phyloP scores from a whole-genome alignment of 441 rosid species.

The Erysimum pusillum region DNA sequence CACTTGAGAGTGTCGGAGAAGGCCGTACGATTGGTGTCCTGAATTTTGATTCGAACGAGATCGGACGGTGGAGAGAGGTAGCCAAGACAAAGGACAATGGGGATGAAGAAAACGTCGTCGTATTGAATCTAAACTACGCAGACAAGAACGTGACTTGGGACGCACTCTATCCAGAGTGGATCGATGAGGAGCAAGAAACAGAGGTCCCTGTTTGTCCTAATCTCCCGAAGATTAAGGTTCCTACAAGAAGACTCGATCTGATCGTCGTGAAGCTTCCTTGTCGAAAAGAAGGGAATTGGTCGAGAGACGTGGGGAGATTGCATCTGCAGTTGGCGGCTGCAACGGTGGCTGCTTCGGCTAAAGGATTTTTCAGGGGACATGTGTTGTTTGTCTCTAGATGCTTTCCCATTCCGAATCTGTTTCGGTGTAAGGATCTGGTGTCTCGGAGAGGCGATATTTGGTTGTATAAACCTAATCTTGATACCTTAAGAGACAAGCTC shows the following conservation, averaged over 20 bases:
- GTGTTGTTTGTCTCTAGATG: slow-evolving; percentile 66
- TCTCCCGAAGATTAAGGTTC: slow-evolving; percentile 67
- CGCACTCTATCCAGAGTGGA: slow-evolving; percentile 89
- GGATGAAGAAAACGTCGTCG: slow-evolving; percentile 51
- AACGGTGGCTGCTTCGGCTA: slow-evolving; percentile 66
- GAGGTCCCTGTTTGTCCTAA: slow-evolving; percentile 80
- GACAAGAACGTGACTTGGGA: slow-evolving; percentile 80
- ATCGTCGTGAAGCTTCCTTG: slow-evolving; percentile 88
- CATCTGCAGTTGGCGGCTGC: slow-evolving; percentile 89
- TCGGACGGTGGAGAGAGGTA: slow-evolving; percentile 64
- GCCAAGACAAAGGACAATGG: slow-evolving; percentile 42
- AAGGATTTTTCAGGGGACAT: slow-evolving; percentile 72
- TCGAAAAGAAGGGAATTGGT: slow-evolving; percentile 80
- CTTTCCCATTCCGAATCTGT: slow-evolving; percentile 80
- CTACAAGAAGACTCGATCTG: slow-evolving; percentile 70
- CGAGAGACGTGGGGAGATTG: slow-evolving; percentile 82
- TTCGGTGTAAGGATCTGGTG: slow-evolving; percentile 79
- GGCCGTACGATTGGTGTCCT: slow-evolving; percentile 71
- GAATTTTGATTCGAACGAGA: slow-evolving; percentile 70
- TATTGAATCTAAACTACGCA: slow-evolving; percentile 59
- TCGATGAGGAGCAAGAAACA: slow-evolving; percentile 89
- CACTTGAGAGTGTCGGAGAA: slow-evolving; percentile 54
- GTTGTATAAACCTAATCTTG: slow-evolving; percentile 74
- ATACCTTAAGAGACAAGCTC: slow-evolving; percentile 72
- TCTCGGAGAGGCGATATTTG: slow-evolving; percentile 65